A percentile compares a stretch with the other conserved stretches of the same genome.
Evolutionary conservation across 257 asterid genomes (phyloP).

Genomic region (Buddleja alternifolia): DNA sequence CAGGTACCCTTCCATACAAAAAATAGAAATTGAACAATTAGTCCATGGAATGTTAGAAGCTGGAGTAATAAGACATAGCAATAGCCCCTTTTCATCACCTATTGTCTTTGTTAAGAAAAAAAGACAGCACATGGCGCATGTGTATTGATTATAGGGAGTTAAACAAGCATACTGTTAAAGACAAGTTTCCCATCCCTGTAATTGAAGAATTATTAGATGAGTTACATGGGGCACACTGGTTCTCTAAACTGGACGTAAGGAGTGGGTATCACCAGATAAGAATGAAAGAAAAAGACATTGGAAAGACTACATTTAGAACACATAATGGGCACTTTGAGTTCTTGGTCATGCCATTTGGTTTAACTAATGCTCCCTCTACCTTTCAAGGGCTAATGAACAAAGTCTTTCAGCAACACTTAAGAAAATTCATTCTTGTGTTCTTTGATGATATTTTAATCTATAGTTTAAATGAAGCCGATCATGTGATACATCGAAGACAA

Average conservation of each 20-base stretch:
- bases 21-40: neutral
- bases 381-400: slow-evolving; percentile 26
- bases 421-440: slow-evolving; percentile 25
- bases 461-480: neutral
- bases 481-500: neutral
- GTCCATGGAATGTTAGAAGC: neutral
- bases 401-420: neutral
- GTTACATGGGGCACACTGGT: neutral
- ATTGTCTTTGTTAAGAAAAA: neutral
- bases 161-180: neutral
- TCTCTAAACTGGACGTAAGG: slow-evolving; percentile 17
- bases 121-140: neutral
- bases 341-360: slow-evolving; percentile 23
- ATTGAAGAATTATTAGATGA: too few relatives aligned
- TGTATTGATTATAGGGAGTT: slow-evolving; percentile 6
- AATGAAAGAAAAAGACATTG: neutral
- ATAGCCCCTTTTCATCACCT: neutral
- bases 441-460: slow-evolving; percentile 26
- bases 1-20: too few relatives aligned
- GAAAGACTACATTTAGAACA: slow-evolving; percentile 6
- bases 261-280: slow-evolving; percentile 20
- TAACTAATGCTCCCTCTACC: slow-evolving; percentile 26
- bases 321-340: slow-evolving; percentile 22
- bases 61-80: slow-evolving; percentile 3
- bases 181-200: too few relatives aligned